Evolutionary conservation across 192 early-diverging fungal genomes (phyloP).

Genomic region (Coemansia sp.): DNA sequence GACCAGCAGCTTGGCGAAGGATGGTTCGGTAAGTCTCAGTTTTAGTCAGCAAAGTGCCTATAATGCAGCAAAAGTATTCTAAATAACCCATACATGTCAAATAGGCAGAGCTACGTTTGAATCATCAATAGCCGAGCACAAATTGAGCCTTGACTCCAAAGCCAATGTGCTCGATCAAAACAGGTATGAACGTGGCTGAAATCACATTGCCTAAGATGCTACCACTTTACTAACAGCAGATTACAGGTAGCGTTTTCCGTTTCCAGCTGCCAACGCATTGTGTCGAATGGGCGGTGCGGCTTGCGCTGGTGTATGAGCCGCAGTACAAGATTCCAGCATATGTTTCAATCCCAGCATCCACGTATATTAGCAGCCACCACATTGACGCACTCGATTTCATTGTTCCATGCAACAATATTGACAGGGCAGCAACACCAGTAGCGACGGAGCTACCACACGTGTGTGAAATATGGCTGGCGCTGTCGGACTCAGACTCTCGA

Average conservation of each 20-base stretch:
- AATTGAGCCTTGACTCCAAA: not conserved
- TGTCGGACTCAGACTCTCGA: not conserved
- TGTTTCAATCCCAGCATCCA: conserved; percentile 5
- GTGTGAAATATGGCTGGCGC: conserved; percentile 37
- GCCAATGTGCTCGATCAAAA: not conserved
- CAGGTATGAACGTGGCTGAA: not conserved
- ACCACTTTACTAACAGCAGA: not conserved
- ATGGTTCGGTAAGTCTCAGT: conserved; percentile 23
- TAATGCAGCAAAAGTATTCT: not conserved
- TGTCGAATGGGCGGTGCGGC: conserved; percentile 27
- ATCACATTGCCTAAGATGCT: not conserved
- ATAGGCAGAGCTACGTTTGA: not conserved
- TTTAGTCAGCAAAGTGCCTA: not conserved
- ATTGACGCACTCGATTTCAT: conserved; percentile 33
- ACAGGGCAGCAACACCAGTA: not conserved
- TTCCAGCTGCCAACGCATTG: conserved; percentile 20
- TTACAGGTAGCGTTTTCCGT: conserved; percentile 20
- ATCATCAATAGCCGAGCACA: not conserved
- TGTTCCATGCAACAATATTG: conserved; percentile 2
- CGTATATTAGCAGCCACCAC: conserved; percentile 9
- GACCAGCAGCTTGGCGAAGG: conserved; percentile 23
- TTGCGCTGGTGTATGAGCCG: conserved; percentile 28
- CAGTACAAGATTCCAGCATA: conserved; percentile 16
- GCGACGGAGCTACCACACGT: conserved; percentile 4
- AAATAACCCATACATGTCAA: not conserved